These are phyloP conservation scores for Termitomyces sp. DNA, from an alignment of 768 basidiomycete genomes.

Conservation along the genomic window DNA sequence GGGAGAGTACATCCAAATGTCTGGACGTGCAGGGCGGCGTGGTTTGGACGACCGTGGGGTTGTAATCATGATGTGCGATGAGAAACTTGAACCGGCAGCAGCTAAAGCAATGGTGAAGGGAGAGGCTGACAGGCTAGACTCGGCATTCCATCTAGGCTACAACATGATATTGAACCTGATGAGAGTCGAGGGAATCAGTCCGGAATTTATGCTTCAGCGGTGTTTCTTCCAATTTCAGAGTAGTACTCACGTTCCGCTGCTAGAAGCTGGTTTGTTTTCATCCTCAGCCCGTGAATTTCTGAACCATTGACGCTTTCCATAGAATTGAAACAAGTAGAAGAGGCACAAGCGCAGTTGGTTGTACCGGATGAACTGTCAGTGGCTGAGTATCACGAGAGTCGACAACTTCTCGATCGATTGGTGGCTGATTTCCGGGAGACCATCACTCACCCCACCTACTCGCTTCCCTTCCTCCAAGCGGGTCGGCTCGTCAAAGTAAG, in stretches of 20 bases:
- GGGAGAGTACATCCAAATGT: constrained; percentile 99
- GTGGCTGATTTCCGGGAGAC: no score
- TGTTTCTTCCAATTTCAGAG: constrained; percentile 99
- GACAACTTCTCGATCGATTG: no score
- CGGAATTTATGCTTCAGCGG: constrained; percentile 95
- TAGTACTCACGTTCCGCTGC: constrained; percentile 77
- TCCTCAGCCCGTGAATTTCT: no score
- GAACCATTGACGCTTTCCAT: no score
- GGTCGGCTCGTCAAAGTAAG: no score
- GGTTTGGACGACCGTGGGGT: constrained; percentile 97
- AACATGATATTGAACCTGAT: constrained; percentile 99
- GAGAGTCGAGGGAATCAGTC: constrained; percentile 97
- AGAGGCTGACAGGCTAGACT: constrained; percentile 93
- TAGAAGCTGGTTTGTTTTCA: constrained; percentile 75
- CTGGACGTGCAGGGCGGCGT: constrained; percentile 93
- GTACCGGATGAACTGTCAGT: no score
- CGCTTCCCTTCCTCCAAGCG: no score
- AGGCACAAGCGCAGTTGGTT: no score
- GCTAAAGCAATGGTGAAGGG: constrained; percentile 99
- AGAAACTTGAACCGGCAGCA: constrained; percentile 87
- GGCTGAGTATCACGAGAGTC: no score
- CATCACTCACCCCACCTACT: no score
- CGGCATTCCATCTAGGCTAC: constrained; percentile 97
- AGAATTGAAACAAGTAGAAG: no score
- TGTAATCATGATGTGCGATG: constrained; percentile 99